phyloP scores from a whole-genome alignment of 2,329 filamentous ascomycete genomes.

The Achaetomium macrosporum region DNA sequence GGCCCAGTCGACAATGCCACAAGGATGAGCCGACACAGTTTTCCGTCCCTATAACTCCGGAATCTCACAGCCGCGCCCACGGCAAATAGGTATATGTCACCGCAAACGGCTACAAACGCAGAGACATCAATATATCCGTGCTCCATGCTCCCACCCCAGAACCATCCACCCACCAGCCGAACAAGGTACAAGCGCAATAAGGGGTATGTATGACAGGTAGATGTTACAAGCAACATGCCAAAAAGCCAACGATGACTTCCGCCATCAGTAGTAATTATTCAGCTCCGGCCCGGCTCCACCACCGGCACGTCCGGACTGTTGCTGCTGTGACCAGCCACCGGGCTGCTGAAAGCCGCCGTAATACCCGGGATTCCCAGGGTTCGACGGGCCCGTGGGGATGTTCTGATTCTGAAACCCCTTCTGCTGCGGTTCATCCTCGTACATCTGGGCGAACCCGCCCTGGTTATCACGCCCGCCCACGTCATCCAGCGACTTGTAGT shows the following conservation, averaged over 20 bases:
- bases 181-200: too few species aligned
- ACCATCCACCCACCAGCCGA: too few species aligned
- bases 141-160: too few species aligned
- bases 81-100: too few species aligned
- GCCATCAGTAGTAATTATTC: slow-evolving; percentile 36
- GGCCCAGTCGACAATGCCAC: too few species aligned
- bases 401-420: slow-evolving; percentile 3
- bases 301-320: not conserved
- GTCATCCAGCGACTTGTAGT: slow-evolving; percentile 65
- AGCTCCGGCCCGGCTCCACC: slow-evolving; percentile 30
- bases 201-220: too few species aligned
- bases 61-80: too few species aligned
- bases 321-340: not conserved
- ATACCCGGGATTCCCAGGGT: slow-evolving; percentile 16
- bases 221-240: too few species aligned
- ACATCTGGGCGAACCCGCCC: slow-evolving; percentile 39
- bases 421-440: slow-evolving; percentile 35
- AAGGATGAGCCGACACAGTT: too few species aligned
- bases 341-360: not conserved
- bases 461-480: slow-evolving; percentile 45
- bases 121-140: too few species aligned
- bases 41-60: too few species aligned
- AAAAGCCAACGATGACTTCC: not conserved
- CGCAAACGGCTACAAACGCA: too few species aligned
- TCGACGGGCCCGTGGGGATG: slow-evolving; percentile 19